Base-by-base conservation (phyloP, 1,139 yeast species). In the Nakaseomyces sp. region DNA sequence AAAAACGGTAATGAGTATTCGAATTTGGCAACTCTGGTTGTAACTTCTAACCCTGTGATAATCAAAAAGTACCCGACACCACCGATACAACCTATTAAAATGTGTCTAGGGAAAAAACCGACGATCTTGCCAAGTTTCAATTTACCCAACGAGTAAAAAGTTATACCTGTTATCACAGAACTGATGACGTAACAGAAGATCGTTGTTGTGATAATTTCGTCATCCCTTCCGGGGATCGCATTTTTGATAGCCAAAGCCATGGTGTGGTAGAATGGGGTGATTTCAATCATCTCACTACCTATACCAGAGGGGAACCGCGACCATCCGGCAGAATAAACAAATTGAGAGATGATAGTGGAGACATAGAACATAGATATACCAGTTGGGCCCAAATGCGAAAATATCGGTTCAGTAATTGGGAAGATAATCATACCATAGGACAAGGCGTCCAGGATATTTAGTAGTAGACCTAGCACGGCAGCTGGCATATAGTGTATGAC, bases 221-320 rank as follows among this genome's bases (percentile, higher is more conserved):
- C 79, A 17, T 71, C 66, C 29, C 67, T 69, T 8, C 69, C 75
- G 1, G 80, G 79, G 60, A 84, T 68, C 22, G 77, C 74, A 4
- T 64, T 63, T 57, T 79, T 68, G 39, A 91, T 80, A 4, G 82
- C 71, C 19, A 76, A 69, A 0, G 97, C 96, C 95, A 91, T 89
- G 3, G 94, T 76, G 59, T 91, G 98, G 70, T 91, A 91, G 62
- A 91, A 91, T 1, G 98, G 98, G 1, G 96, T 94, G 17, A 91
- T 89, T 64, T 91, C 98, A 53, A 91, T 91, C 98, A 91, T 91
- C 66, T 91, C 98, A 3, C 96, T 85, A 0, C 98, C 98, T 42
- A 89, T 81, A 8, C 95, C 96, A 7, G 91, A 76, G 50, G 77
- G 79, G 66, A 91, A 91, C 4, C 87, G 83, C 10, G 95, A 85